Base-by-base conservation (phyloP, 2,329 filamentous ascomycete genomes). In the Fusarium hostae region DNA sequence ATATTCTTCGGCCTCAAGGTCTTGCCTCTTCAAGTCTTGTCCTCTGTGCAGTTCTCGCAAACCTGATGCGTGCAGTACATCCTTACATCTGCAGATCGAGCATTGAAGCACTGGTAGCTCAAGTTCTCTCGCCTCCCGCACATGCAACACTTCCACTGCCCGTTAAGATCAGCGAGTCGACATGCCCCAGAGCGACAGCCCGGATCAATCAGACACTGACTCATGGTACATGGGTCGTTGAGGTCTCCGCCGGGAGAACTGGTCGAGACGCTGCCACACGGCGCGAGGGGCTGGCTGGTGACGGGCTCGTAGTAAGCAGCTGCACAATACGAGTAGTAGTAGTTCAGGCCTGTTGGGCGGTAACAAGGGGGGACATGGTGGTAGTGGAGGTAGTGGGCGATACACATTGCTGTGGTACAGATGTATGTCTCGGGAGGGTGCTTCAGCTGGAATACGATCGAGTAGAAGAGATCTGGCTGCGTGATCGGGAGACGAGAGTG, bases 111-210 rank as follows among this genome's bases (percentile, higher is more conserved):
- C 79, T 80, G 84, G 26, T 80, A 78, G 51, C 82, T 82, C 8
- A 79, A 78, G 64, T 88, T 88, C 9, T 80, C 82, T 10, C 84
- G 84, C 9, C 84, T 80, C 6, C 77, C 75, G 70, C 86, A 88
- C 63, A 78, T 80, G 74, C 86, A 88, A 72, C 86, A 88, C 18
- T 78, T 73, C 86, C 87, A 88, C 11, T 80, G 70, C 2, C 85
- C 83, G 34, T 82, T 80, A 10, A 88, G 83, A 52, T 87, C 84
- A 57, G 83, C 79, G 4, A 87, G 81, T 13, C 85, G 82, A 70
- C 86, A 88, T 24, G 77, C 79, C 12, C 86, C 86, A 8, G 83
- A 83, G 40, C 77, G 81, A 78, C 87, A 88, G 43, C 83, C 79
- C 5, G 82, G 82, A 12, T 82, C 83, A 35, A 82, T 67, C 22